A percentile compares a stretch with the other conserved stretches of the same genome.
Evolutionary conservation across 1,284 basidiomycete genomes (phyloP).

Genomic region (Pterulicium gracile): DNA sequence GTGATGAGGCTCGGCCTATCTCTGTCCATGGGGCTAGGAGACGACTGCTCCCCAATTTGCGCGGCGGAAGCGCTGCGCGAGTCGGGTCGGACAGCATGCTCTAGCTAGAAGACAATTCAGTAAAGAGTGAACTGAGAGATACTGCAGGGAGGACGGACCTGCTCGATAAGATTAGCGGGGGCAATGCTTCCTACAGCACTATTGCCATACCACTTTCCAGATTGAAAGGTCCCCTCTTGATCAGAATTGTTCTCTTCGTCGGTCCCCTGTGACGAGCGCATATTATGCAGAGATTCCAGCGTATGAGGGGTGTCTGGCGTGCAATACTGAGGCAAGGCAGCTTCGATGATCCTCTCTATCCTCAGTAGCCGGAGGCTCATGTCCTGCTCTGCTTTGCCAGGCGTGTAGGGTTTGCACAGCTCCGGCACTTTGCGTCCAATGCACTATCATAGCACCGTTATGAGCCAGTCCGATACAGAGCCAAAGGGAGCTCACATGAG

Average conservation of each 20-base stretch:
- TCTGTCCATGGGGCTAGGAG: no score
- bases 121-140: slow-evolving; percentile 5
- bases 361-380: slow-evolving; percentile 58
- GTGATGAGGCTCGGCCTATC: neutral
- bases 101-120: slow-evolving; percentile 45
- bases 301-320: slow-evolving; percentile 24
- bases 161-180: slow-evolving; percentile 65
- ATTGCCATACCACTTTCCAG: slow-evolving; percentile 76
- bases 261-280: slow-evolving; percentile 33
- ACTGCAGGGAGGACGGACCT: slow-evolving; percentile 32
- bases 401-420: slow-evolving; percentile 76
- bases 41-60: no score
- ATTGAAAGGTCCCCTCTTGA: slow-evolving; percentile 68
- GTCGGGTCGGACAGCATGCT: slow-evolving; percentile 42
- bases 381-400: slow-evolving; percentile 75
- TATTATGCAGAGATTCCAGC: neutral
- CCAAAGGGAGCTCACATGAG: slow-evolving; percentile 44
- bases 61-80: no score
- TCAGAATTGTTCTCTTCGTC: slow-evolving; percentile 61
- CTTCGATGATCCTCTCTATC: slow-evolving; percentile 69
- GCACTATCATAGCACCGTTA: slow-evolving; percentile 35
- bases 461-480: slow-evolving; percentile 5
- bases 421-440: slow-evolving; percentile 75
- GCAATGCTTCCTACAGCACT: slow-evolving; percentile 71
- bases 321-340: slow-evolving; percentile 64